Evolutionary conservation across 352 stramenopile species (phyloP), one percentile per base, ranked within the genome.

Genomic region (Phytophthora pinifolia): DNA sequence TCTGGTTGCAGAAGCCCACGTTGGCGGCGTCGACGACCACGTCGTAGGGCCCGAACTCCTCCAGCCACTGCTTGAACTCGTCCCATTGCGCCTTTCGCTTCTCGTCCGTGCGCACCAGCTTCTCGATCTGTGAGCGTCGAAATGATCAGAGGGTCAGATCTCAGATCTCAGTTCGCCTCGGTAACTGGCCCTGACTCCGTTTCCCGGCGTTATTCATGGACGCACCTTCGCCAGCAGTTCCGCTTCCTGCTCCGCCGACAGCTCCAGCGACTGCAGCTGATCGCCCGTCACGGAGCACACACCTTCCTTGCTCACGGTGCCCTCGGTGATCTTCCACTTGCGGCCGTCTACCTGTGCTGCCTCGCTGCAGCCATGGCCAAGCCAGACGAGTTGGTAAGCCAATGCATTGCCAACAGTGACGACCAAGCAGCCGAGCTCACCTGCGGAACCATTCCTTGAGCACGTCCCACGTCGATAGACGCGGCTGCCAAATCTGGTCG

Each of bases 1-100:
- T 99, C 72, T 98, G 83, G 73, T 98, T 94, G 69, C 92, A 99
- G 70, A 99, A 99, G 4, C 96, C 97, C 29, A 99, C 89, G 71
- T 99, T 99, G 17, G 97, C 97, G 12, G 96, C 96, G 72, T 99
- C 97, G 41, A 99, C 86, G 18, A 99, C 70, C 20, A 98, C 79
- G 65, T 98, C 92, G 46, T 94, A 97, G 7, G 80, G 81, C 2
- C 80, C 86, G 25, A 84, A 72, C 33, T 64, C 54, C 25, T 70
- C 51, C 29, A 96, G 65, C 79, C 84, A 97, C 44, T 60, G 36
- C 70, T 94, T 94, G 57, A 95, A 97, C 25, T 63, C 79, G 17
- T 71, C 67, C 85, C 88, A 97, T 62, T 96, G 82, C 54, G 56
- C 62, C 18, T 67, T 75, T 15, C 82, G 78, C 32, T 79, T 76